phyloP scores from a whole-genome alignment of 768 basidiomycete genomes.

The Mycena filopes region DNA sequence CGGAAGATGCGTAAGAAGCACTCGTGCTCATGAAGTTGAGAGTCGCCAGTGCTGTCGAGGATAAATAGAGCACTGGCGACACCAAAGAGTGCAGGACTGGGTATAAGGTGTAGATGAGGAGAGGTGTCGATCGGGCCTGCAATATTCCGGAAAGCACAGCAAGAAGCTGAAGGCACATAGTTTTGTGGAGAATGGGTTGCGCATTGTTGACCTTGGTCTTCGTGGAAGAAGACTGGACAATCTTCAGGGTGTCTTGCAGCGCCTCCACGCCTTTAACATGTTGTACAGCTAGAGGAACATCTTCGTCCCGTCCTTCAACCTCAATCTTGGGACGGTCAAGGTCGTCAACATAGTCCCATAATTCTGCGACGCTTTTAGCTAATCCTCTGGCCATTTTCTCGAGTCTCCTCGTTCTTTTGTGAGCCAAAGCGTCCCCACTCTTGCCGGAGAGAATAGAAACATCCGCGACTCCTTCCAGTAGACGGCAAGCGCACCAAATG shows the following conservation, averaged over 20 bases:
- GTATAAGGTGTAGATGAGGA: conserved; percentile 85
- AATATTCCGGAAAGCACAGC: conserved; percentile 78
- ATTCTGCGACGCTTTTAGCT: conserved; percentile 70
- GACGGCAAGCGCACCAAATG: conserved; percentile 83
- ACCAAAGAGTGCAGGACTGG: conserved; percentile 88
- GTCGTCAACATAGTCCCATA: conserved; percentile 69
- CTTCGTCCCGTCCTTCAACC: conserved; percentile 37
- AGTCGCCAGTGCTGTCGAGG: conserved; percentile 79
- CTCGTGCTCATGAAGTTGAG: conserved; percentile 76
- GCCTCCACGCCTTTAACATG: conserved; percentile 73
- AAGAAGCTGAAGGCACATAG: conserved; percentile 79
- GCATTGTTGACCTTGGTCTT: conserved; percentile 37
- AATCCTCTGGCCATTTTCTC: conserved; percentile 74
- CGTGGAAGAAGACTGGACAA: conserved; percentile 50
- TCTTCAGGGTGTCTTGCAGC: conserved; percentile 67
- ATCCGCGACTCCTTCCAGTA: conserved; percentile 78
- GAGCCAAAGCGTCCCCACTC: conserved; percentile 37
- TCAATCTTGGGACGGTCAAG: conserved; percentile 38
- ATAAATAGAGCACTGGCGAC: conserved; percentile 73
- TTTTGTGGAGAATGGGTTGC: conserved; percentile 76
- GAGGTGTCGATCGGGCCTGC: conserved; percentile 73
- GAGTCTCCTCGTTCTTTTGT: conserved; percentile 58
- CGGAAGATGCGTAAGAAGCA: conserved; percentile 88
- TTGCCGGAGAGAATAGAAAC: conserved; percentile 53
- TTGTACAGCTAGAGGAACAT: conserved; percentile 61